Conservation (phyloP, 768 basidiomycete genomes). For the Hypholoma sublateritium region DNA sequence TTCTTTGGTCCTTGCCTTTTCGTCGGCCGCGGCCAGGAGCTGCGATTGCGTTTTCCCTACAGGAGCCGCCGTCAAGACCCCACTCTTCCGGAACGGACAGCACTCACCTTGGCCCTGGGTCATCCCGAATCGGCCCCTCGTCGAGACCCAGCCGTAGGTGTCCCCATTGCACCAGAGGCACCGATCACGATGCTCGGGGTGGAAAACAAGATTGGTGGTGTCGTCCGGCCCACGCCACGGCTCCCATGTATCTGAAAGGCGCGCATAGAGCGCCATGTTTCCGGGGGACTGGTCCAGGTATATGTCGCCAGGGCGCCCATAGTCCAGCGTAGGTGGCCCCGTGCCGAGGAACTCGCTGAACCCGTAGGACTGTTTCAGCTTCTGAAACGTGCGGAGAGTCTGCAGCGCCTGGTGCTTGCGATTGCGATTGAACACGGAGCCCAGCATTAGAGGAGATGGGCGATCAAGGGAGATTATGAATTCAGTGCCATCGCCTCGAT, state of each 20-base stretch:
- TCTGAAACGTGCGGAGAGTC: neutral
- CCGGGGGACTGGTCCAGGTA: neutral
- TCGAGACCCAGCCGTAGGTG: neutral
- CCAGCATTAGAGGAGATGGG: neutral
- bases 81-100: neutral
- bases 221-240: neutral
- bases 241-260: neutral
- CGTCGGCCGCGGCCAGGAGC: neutral
- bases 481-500: neutral
- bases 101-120: neutral
- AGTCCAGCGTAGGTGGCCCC: neutral
- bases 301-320: neutral
- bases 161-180: slow-evolving; percentile 1
- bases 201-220: neutral
- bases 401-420: neutral
- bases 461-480: neutral
- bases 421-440: neutral
- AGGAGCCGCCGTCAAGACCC: neutral
- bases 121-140: no score
- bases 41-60: neutral
- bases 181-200: neutral
- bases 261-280: neutral
- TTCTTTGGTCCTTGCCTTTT: neutral
- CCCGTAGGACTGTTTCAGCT: neutral
- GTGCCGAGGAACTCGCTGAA: neutral